Conservation (phyloP, 2,329 filamentous ascomycete species). For the Talaromyces islandicus region DNA sequence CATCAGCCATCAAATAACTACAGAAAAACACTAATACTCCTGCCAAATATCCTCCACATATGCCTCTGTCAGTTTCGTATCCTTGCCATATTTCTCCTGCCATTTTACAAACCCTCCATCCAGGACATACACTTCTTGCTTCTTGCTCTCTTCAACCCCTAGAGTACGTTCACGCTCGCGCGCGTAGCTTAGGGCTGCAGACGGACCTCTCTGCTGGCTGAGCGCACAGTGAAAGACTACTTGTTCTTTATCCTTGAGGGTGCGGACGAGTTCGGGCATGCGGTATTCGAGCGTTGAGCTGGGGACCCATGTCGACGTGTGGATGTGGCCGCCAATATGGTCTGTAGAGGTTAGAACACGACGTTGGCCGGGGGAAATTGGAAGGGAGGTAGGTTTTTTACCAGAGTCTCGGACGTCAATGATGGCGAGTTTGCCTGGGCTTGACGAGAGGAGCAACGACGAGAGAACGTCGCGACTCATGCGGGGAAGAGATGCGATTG, state of each 20-base stretch:
- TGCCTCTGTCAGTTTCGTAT: constrained; percentile 73
- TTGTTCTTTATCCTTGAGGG: constrained; percentile 67
- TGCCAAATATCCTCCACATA: constrained; percentile 83
- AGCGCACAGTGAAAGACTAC: constrained; percentile 94
- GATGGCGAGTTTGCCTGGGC: constrained; percentile 55
- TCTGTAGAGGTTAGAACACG: constrained; percentile 46
- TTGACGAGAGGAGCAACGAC: constrained; percentile 53
- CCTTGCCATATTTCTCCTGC: constrained; percentile 75
- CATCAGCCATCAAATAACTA: constrained; percentile 1
- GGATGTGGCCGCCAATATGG: constrained; percentile 86
- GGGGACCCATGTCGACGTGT: constrained; percentile 68
- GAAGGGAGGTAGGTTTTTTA: constrained; percentile 23
- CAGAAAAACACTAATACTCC: constrained; percentile 31
- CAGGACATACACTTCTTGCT: constrained; percentile 73
- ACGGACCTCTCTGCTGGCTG: constrained; percentile 83
- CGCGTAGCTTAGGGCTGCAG: constrained; percentile 70
- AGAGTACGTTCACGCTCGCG: constrained; percentile 55
- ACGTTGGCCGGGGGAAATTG: neutral
- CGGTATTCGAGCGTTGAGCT: constrained; percentile 65
- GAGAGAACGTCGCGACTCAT: constrained; percentile 66
- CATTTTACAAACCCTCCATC: constrained; percentile 81
- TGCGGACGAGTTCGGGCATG: constrained; percentile 76
- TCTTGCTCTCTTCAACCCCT: constrained; percentile 34
- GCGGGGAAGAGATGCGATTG: constrained; percentile 58
- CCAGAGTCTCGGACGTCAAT: constrained; percentile 86